Evolutionary conservation across 306 rosid species (phyloP).

Genomic region (Acacia melanoxylon): DNA sequence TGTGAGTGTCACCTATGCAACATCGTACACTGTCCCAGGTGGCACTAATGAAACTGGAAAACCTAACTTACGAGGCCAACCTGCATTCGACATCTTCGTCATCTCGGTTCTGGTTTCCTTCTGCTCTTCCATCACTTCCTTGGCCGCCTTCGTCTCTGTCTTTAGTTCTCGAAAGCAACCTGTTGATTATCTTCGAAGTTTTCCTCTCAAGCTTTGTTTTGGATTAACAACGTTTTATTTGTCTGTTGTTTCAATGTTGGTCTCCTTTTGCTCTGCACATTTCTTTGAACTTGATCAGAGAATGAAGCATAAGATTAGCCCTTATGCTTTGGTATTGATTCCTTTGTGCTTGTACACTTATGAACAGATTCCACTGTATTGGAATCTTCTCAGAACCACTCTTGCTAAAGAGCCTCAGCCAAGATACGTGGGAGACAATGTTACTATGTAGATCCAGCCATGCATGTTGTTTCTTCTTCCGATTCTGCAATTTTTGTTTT

Average conservation of each 20-base stretch:
- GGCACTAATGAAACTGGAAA: too few species aligned
- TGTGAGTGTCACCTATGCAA: neutral
- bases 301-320: neutral
- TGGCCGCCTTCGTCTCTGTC: too few species aligned
- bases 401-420: slow-evolving; percentile 19
- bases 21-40: too few species aligned
- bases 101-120: too few species aligned
- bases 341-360: neutral
- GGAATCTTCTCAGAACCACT: slow-evolving; percentile 29
- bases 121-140: neutral
- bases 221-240: too few species aligned
- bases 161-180: too few species aligned
- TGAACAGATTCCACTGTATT: slow-evolving; percentile 38
- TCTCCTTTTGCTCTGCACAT: neutral
- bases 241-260: neutral
- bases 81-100: too few species aligned
- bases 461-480: neutral
- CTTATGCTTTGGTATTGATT: neutral
- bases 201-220: too few species aligned
- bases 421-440: neutral
- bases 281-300: neutral
- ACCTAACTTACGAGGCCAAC: too few species aligned
- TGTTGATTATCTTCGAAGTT: too few species aligned
- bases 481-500: too few species aligned
- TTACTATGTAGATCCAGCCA: neutral